Evolutionary conservation across 129 eudicot genomes (phyloP).

Genomic region (Chrysanthemum makinoi): DNA sequence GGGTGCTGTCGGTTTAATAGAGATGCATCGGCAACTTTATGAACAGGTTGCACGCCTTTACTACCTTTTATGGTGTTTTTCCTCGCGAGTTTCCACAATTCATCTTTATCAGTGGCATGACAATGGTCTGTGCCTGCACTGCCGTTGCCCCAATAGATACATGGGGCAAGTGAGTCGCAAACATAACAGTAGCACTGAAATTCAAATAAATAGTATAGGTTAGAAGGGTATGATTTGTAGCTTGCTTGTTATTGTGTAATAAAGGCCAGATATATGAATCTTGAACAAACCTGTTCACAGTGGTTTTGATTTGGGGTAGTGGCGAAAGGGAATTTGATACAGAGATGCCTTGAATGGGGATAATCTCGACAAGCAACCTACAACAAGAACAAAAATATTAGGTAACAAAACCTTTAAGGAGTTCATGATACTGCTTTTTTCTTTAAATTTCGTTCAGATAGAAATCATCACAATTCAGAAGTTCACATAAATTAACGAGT

Average conservation of each 20-base stretch:
- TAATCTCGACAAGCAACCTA: slow-evolving; percentile 48
- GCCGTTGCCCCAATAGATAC: slow-evolving; percentile 42
- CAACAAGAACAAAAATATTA: neutral
- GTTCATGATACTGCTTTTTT: neutral
- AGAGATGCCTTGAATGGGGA: slow-evolving; percentile 46
- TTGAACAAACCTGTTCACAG: slow-evolving; percentile 43
- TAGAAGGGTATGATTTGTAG: slow-evolving; percentile 15
- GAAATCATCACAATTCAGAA: slow-evolving; percentile 6
- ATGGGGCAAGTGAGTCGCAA: slow-evolving; percentile 44
- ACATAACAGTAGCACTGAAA: slow-evolving; percentile 49
- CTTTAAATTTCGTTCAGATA: neutral
- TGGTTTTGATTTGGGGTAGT: slow-evolving; percentile 29
- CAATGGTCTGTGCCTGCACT: slow-evolving; percentile 34
- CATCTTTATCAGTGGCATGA: slow-evolving; percentile 38
- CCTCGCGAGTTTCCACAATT: slow-evolving; percentile 26
- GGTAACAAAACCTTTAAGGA: neutral
- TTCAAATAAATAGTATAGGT: neutral
- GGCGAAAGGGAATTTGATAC: slow-evolving; percentile 37
- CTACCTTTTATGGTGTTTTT: slow-evolving; percentile 30
- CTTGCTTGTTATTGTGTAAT: neutral
- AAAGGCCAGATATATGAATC: slow-evolving; percentile 2
- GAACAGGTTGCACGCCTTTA: slow-evolving; percentile 20
- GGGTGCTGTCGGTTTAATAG: neutral
- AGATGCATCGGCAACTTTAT: neutral
- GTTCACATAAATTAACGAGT: neutral